Percentiles rank a stretch among this genome's conserved stretches.
Conservation (phyloP, 495 filamentous ascomycete species). For the Neurospora sp. region DNA sequence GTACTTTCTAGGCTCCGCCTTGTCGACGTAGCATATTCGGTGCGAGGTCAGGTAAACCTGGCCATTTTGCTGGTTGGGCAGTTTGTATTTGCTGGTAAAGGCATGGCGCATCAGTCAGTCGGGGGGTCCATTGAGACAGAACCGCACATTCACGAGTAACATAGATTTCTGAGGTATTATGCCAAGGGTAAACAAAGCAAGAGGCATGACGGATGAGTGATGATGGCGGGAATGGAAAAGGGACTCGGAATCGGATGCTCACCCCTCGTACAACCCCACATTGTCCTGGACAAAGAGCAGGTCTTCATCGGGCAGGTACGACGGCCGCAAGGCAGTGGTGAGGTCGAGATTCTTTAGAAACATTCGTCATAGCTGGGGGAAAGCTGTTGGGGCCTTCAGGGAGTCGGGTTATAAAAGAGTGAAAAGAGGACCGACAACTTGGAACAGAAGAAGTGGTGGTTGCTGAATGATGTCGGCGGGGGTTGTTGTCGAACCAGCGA, state of each 20-base stretch:
- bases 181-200: background rate
- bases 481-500: background rate
- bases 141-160: background rate
- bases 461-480: background rate
- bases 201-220: background rate
- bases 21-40: conserved; percentile 88
- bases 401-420: background rate
- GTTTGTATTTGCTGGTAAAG: conserved; percentile 72
- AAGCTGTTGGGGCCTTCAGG: conserved; percentile 10
- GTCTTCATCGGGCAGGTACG: conserved; percentile 78
- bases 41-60: conserved; percentile 95
- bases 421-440: background rate
- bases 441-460: background rate
- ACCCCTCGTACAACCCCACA: conserved; percentile 97
- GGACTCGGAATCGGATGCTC: conserved; percentile 21
- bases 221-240: background rate
- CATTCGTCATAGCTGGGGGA: conserved; percentile 59
- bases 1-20: conserved; percentile 73
- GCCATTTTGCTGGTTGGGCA: conserved; percentile 88
- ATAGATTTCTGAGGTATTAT: background rate
- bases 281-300: conserved; percentile 93
- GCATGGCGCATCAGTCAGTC: conserved; percentile 6
- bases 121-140: background rate
- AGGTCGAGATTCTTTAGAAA: conserved; percentile 91
- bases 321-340: conserved; percentile 87